A percentile compares a stretch with the other conserved stretches of the same genome.
Conservation (phyloP, 768 basidiomycete species). For the Cystofilobasidium bisporidii region DNA sequence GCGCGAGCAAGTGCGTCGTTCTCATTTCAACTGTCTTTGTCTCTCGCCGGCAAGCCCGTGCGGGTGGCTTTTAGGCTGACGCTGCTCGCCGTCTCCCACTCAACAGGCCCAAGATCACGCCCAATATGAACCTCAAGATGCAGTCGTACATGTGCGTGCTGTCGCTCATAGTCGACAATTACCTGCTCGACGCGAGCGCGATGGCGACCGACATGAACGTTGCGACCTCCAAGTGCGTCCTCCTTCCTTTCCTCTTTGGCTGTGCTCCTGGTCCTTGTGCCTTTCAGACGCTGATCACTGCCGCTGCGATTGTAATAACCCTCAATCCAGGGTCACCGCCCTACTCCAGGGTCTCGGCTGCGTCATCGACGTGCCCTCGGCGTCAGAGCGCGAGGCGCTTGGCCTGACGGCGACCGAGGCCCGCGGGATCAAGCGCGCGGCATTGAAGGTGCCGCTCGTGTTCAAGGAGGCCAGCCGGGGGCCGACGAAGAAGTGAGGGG, state of each 20-base stretch:
- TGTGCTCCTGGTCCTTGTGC: neutral
- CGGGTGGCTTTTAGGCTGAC: too few species aligned
- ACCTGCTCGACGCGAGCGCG: slow-evolving; percentile 55
- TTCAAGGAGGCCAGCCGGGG: slow-evolving; percentile 43
- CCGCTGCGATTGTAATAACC: neutral
- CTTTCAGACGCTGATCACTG: neutral
- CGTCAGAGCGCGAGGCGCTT: slow-evolving; percentile 57
- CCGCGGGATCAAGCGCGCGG: slow-evolving; percentile 55
- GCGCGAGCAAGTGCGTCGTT: slow-evolving; percentile 50
- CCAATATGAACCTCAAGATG: slow-evolving; percentile 59
- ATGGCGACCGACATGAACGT: slow-evolving; percentile 69
- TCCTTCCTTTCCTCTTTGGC: neutral
- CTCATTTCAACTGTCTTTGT: neutral
- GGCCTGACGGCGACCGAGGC: slow-evolving; percentile 58
- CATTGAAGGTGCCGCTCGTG: slow-evolving; percentile 62
- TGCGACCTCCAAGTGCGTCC: slow-evolving; percentile 53
- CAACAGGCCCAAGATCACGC: slow-evolving; percentile 50
- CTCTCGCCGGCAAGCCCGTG: too few species aligned
- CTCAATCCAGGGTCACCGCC: slow-evolving; percentile 50
- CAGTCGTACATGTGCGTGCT: slow-evolving; percentile 71
- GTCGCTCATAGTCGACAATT: slow-evolving; percentile 69
- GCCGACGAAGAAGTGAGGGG: neutral
- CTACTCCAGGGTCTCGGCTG: slow-evolving; percentile 77
- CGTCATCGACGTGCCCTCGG: slow-evolving; percentile 51
- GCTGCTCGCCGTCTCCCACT: neutral